Evolutionary conservation across 1,284 basidiomycete genomes (phyloP), one percentile per base, ranked within the genome.

Genomic region (Papiliotrema laurentii): DNA sequence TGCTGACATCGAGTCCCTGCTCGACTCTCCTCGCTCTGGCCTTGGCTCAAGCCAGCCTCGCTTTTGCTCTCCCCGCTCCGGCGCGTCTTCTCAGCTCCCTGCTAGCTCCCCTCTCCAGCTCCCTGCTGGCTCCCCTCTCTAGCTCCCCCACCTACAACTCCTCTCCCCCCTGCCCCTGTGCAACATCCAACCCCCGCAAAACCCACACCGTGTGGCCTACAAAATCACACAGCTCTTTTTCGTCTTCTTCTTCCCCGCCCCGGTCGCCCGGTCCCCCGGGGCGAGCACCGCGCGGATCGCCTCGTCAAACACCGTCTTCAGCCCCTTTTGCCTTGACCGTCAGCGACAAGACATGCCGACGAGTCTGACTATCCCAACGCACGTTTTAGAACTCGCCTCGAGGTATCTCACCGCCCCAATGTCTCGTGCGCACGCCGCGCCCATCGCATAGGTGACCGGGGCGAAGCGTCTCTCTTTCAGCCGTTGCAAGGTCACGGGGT

Each of bases 401-500:
- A 97, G 77, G 70, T 97, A 98, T 74, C 92, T 94, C 60, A 94
- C 88, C 30, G 94, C 94, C 33, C 87, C 86, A 59, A 98, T 91
- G 63, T 98, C 94, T 69, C 87, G 86, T 51, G 86, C 85, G 18
- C 66, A 66, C 43, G 59, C 59, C 47, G 66, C 54, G 16, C 70
- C 69, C 61, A 64, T 63, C n/a, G 53, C 47, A 54, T 62, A 71
- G 54, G 85, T 82, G 69, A 98, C 93, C 40, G 96, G 94, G 50
- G 84, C 81, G 89, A 97, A 96, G 60, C 92, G 85, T 58, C 94
- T 87, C 68, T 97, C 94, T 61, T 88, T 80, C 61, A 98, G 78
- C 76, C 93, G 92, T 71, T 92, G 85, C 57, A 96, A 87, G 26
- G 91, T 96, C 43, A 81, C 81, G 13, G 82, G 87, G 74, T 98